Conservation (phyloP, 2,329 filamentous ascomycete species). For the Neofusicoccum sp. region DNA sequence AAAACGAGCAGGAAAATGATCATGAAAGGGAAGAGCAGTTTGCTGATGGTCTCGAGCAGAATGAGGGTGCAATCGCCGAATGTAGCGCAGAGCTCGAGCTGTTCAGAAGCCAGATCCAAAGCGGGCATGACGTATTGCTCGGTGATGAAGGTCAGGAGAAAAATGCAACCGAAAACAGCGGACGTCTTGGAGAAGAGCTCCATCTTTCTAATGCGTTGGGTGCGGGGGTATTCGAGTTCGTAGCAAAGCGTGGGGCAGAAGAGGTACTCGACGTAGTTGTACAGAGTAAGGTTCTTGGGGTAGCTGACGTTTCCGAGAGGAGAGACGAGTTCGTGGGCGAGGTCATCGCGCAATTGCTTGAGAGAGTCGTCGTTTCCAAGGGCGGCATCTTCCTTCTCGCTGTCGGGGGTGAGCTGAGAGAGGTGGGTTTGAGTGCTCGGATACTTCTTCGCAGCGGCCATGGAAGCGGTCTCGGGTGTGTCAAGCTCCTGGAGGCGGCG, state of each 20-base stretch:
- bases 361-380: slow-evolving; percentile 46
- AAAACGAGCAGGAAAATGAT: slow-evolving; percentile 93
- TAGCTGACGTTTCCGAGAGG: slow-evolving; percentile 89
- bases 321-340: slow-evolving; percentile 88
- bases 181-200: slow-evolving; percentile 82
- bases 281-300: slow-evolving; percentile 79
- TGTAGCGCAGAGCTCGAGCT: slow-evolving; percentile 52
- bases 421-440: slow-evolving; percentile 55
- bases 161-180: slow-evolving; percentile 95
- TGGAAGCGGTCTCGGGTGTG: slow-evolving; percentile 68
- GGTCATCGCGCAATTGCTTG: slow-evolving; percentile 74
- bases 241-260: slow-evolving; percentile 96
- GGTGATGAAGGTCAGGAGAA: slow-evolving; percentile 84
- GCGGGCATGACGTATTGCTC: slow-evolving; percentile 97
- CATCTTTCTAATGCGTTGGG: slow-evolving; percentile 71
- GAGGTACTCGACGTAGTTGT: slow-evolving; percentile 84
- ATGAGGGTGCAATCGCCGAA: slow-evolving; percentile 73
- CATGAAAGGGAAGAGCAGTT: slow-evolving; percentile 96
- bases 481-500: slow-evolving; percentile 80
- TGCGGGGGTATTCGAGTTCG: slow-evolving; percentile 93
- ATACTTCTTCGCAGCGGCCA: slow-evolving; percentile 75
- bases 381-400: slow-evolving; percentile 47
- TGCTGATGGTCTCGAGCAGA: slow-evolving; percentile 84
- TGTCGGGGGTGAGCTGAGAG: slow-evolving; percentile 54
- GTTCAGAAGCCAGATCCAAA: slow-evolving; percentile 69